Evolutionary conservation across 129 eudicot species (phyloP).

Genomic region (Artemisia argyi): DNA sequence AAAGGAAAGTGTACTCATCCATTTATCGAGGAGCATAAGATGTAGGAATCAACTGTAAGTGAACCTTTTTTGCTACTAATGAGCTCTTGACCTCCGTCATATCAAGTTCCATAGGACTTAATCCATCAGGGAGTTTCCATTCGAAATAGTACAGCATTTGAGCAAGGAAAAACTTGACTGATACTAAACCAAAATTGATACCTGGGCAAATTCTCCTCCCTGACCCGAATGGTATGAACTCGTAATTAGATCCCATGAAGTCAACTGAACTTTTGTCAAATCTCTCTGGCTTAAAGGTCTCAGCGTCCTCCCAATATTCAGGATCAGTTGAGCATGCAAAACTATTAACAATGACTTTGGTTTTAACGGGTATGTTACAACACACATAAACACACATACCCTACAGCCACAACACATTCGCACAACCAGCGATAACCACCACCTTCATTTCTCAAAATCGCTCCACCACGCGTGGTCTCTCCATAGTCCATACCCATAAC

Average conservation of each 20-base stretch:
- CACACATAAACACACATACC: neutral
- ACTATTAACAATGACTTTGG: neutral
- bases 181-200: slow-evolving; percentile 1
- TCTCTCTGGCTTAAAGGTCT: slow-evolving; percentile 10
- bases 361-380: neutral
- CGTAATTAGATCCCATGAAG: slow-evolving; percentile 5
- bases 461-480: no score
- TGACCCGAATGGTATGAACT: slow-evolving; percentile 11
- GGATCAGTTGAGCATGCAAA: slow-evolving; percentile 4
- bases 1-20: no score
- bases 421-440: no score
- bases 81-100: no score
- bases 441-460: no score
- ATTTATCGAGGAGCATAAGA: no score
- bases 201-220: neutral
- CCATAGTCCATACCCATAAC: no score
- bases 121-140: neutral
- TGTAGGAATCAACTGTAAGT: no score
- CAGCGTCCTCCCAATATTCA: slow-evolving; percentile 2
- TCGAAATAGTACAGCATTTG: slow-evolving; percentile 5
- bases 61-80: no score
- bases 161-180: slow-evolving; percentile 5
- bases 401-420: no score
- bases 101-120: neutral
- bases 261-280: slow-evolving; percentile 8